Evolutionary conservation across 306 rosid genomes (phyloP), one percentile per base, ranked within the genome.

Genomic region (Hippophae tibetana): DNA sequence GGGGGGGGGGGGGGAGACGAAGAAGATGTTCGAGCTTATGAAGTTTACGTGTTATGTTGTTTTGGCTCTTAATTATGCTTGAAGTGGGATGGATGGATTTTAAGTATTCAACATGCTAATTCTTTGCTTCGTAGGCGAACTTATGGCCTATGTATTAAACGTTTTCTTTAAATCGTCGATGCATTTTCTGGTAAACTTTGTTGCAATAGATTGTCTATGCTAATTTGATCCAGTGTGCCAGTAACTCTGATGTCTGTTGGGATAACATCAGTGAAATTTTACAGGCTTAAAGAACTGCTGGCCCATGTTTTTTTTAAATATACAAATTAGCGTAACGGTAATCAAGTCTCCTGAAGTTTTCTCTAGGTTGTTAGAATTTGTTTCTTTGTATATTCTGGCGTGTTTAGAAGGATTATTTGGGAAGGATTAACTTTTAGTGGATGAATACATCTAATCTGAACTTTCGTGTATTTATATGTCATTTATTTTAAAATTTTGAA

Each of bases 321-420:
- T 18, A 18, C 23, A 18, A 18, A 18, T 18, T 18, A 18, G 23
- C 23, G 23, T 18, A 18, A 31, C 4, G 2, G 38, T 31, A 9
- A 8, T 38, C 10, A 44, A 26, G 6, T 64, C n/a, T 52, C 8
- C 26, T 12, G 27, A 25, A 53, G 14, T 46, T 46, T 46, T 46
- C 13, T 10, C n/a, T 10, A 46, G 12, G 49, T 46, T 46, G 10
- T 13, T 46, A 6, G 50, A 46, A 46, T 13, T 46, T 46, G 1
- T 46, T 46, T 46, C 40, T 25, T 65, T 18, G 62, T 53, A 38
- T 31, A 31, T 18, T 49, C 13, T 49, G 57, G 50, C 3, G 6
- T 66, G n/a, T 43, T 56, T 9, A 40, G 47, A 13, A 48, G 48
- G 47, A 54, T 65, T 42, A 4, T 56, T 49, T 12, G 43, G 58